Evolutionary conservation across 1,139 yeast genomes (phyloP).

Genomic region (Hyphopichia pseudoburtonii): DNA sequence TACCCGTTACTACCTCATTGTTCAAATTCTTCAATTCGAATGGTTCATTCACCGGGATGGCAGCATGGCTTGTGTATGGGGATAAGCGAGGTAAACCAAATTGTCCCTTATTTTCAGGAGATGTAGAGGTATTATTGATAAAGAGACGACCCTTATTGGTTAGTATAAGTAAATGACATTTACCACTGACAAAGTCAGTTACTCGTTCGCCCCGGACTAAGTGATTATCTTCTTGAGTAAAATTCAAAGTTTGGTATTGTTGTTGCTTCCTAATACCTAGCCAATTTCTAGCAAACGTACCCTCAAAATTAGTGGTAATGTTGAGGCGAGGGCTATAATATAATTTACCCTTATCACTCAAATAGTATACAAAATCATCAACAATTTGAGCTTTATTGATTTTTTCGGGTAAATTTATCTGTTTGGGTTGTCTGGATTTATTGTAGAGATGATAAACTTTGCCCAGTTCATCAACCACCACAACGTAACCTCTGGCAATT

Average conservation of each 20-base stretch:
- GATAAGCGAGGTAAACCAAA: conserved; percentile 75
- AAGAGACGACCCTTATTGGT: conserved; percentile 64
- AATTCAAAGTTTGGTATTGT: conserved; percentile 11
- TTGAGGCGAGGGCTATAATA: conserved; percentile 47
- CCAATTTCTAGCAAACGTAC: conserved; percentile 21
- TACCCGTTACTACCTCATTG: conserved; percentile 26
- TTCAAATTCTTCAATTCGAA: conserved; percentile 39
- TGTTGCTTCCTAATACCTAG: conserved; percentile 18
- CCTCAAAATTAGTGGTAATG: conserved; percentile 14
- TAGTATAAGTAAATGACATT: conserved; percentile 62
- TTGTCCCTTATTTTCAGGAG: conserved; percentile 61
- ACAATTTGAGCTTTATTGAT: conserved; percentile 56
- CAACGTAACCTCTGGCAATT: conserved; percentile 48
- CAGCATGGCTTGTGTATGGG: conserved; percentile 43
- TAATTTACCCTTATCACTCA: conserved; percentile 54
- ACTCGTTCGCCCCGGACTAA: conserved; percentile 48
- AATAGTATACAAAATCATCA: conserved; percentile 56
- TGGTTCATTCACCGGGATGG: conserved; percentile 27
- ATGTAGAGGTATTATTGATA: conserved; percentile 56
- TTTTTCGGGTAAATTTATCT: conserved; percentile 36
- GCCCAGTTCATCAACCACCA: conserved; percentile 71
- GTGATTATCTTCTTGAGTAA: conserved; percentile 5
- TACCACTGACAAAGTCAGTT: conserved; percentile 57
- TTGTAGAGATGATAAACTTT: conserved; percentile 51
- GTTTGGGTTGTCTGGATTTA: conserved; percentile 16